Evolutionary conservation across 768 basidiomycete genomes (phyloP).

Genomic region (Calocybe cyanea): DNA sequence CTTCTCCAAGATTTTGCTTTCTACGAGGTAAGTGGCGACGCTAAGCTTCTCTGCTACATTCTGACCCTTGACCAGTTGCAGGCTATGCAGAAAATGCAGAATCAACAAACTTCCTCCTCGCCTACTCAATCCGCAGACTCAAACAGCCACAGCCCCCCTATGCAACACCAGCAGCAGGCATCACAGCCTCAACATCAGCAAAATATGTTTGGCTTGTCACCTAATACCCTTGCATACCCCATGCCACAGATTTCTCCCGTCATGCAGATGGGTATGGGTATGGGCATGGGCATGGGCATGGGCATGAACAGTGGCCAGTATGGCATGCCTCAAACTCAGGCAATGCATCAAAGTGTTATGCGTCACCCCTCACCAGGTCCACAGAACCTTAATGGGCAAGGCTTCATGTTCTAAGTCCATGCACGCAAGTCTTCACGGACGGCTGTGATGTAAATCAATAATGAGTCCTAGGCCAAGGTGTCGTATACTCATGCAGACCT

Average conservation of each 20-base stretch:
- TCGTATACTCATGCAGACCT: not conserved
- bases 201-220: conserved; percentile 43
- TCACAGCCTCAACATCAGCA: conserved; percentile 42
- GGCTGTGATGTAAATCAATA: not conserved
- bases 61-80: conserved; percentile 51
- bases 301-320: conserved; percentile 48
- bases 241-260: conserved; percentile 60
- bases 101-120: conserved; percentile 29
- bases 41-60: not conserved
- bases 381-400: conserved; percentile 32
- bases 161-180: conserved; percentile 24
- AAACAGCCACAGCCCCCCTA: conserved; percentile 37
- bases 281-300: conserved; percentile 42
- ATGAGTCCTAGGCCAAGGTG: not conserved
- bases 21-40: conserved; percentile 64
- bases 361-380: conserved; percentile 52
- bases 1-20: conserved; percentile 91
- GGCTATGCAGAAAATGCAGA: conserved; percentile 73
- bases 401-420: conserved; percentile 33
- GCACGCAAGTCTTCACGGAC: not conserved
- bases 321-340: conserved; percentile 54
- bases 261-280: conserved; percentile 53
- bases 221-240: conserved; percentile 52
- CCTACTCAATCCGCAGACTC: conserved; percentile 33
- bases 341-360: conserved; percentile 87